phyloP scores from a whole-genome alignment of 2,329 filamentous ascomycete genomes.

The Arthrobotrys entomopaga region DNA sequence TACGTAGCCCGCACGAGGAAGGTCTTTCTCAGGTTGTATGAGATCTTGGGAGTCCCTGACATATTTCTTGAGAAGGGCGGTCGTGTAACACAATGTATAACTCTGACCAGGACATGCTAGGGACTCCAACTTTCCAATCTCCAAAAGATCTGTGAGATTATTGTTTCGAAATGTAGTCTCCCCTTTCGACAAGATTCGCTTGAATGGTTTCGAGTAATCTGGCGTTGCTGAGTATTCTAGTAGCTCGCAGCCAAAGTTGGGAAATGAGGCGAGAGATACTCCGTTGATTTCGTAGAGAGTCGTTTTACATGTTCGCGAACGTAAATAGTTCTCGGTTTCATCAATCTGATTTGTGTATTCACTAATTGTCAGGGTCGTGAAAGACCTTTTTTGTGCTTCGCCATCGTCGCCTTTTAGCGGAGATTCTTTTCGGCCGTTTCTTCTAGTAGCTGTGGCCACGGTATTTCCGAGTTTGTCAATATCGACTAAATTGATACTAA shows the following conservation, averaged over 20 bases:
- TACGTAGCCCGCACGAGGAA: background rate
- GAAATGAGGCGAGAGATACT: background rate
- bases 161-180: background rate
- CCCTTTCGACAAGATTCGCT: background rate
- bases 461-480: constrained; percentile 4
- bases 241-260: background rate
- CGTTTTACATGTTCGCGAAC: background rate
- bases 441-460: background rate
- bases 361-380: background rate
- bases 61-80: background rate
- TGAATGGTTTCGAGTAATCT: background rate
- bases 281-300: background rate
- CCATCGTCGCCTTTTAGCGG: background rate
- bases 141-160: background rate
- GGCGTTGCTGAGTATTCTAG: background rate
- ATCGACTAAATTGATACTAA: background rate
- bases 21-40: background rate
- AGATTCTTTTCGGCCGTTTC: background rate
- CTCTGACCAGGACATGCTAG: background rate
- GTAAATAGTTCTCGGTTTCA: background rate
- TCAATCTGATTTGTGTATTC: background rate
- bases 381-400: background rate
- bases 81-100: background rate
- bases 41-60: background rate
- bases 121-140: background rate